These are phyloP conservation scores for Phytophthora cajani DNA, from an alignment of 352 stramenopile species.

Conservation along the genomic window DNA sequence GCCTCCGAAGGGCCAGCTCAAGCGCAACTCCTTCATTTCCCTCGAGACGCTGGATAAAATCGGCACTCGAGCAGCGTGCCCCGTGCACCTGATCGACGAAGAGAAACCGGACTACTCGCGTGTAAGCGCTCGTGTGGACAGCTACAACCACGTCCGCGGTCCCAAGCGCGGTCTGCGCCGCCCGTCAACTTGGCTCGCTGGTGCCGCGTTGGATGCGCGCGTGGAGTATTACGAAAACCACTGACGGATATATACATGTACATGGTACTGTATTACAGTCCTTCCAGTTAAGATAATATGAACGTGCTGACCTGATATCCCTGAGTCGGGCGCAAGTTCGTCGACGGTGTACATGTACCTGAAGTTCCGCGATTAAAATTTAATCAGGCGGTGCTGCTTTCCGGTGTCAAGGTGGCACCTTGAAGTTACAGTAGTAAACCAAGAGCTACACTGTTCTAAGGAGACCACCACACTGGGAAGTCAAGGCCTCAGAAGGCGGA, in stretches of 20 bases:
- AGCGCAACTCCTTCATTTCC: constrained; percentile 53
- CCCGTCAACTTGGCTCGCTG: constrained; percentile 61
- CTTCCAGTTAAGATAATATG: background rate
- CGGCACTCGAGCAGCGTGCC: constrained; percentile 71
- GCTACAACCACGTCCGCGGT: constrained; percentile 62
- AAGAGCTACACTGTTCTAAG: no score
- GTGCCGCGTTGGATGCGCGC: constrained; percentile 34
- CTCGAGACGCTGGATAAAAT: constrained; percentile 84
- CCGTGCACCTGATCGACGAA: constrained; percentile 70
- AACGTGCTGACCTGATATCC: constrained; percentile 10
- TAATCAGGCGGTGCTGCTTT: constrained; percentile 10
- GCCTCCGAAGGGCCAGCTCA: constrained; percentile 60
- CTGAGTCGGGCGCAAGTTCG: constrained; percentile 21
- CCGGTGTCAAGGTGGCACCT: background rate
- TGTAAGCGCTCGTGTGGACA: constrained; percentile 60
- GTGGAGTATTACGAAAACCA: constrained; percentile 34
- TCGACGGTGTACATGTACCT: constrained; percentile 4
- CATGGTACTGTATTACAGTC: background rate
- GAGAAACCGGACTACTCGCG: constrained; percentile 63
- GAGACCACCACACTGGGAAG: background rate
- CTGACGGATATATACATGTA: background rate
- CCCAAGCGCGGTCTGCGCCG: constrained; percentile 56
- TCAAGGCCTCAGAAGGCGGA: background rate
- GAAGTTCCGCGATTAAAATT: constrained; percentile 14
- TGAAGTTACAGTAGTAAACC: background rate